Evolutionary conservation across 2,329 filamentous ascomycete species (phyloP), one percentile per base, ranked within the genome.

Genomic region (Penicillium sp.): DNA sequence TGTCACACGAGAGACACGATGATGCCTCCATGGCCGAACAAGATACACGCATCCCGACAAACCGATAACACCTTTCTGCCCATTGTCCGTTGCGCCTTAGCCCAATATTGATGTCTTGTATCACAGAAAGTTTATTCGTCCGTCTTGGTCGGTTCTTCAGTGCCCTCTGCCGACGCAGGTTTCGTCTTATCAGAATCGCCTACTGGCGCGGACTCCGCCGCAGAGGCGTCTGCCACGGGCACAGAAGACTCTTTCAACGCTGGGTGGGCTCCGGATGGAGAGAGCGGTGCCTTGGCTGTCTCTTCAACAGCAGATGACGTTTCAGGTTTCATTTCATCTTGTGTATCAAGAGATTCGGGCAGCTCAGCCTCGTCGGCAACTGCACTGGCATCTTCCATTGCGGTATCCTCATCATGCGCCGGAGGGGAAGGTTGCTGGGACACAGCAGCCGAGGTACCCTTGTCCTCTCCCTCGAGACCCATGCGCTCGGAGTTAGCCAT

Each of bases 331-430:
- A 67, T 68, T 22, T 73, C 69, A 5, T 63, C 63, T 41, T 58
- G 63, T 5, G 45, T 57, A 35, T 69, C 70, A 42, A 53, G 53
- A 51, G 52, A 57, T 37, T 66, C 66, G 41, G 60, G 55, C 57
- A 63, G 58, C 38, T 68, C 66, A 8, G 61, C 55, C n/a, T 62
- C 63, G 25, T 63, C 57, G 6, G 63, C 62, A n/a, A 67, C 54
- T 6, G 65, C 64, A 20, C 50, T 64, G 22, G 63, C 76, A 57
- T 79, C 76, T 63, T 77, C 76, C 76, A 79, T 79, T 12, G 69
- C 60, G 11, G 68, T 74, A 59, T 78, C 76, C 58, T 75, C 72
- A 57, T 76, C 75, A n/a, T 69, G 67, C 4, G 62, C 58, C 35
- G 67, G 63, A 55, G 71, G 70, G 7, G 72, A 74, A 28, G 66